These are phyloP conservation scores for Cladosporium sp. DNA, from an alignment of 2,329 filamentous ascomycete species.

Conservation along the genomic window DNA sequence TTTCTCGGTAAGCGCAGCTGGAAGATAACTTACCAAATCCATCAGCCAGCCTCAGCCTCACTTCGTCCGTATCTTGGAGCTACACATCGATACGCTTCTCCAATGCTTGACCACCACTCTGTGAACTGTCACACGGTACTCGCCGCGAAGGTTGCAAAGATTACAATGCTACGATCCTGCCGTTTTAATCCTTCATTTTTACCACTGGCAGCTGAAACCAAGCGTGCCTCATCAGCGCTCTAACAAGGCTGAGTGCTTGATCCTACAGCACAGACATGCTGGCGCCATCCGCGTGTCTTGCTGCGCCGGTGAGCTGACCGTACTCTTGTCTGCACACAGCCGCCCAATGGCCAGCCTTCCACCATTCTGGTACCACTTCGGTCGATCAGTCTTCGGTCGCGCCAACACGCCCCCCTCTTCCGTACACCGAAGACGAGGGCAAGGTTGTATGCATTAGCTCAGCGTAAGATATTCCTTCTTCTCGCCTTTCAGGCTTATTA, in stretches of 20 bases:
- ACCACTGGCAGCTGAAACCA: not conserved
- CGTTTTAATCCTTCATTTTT: not conserved
- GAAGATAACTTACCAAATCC: too few relatives aligned
- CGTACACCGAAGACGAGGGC: not conserved
- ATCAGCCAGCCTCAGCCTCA: too few relatives aligned
- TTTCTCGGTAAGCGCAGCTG: too few relatives aligned
- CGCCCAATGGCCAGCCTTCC: not conserved
- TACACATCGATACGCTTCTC: too few relatives aligned
- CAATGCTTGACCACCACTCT: not conserved
- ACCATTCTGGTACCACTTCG: not conserved
- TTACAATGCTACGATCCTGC: too few relatives aligned
- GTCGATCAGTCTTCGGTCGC: not conserved
- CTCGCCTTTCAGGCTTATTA: not conserved
- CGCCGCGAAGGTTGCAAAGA: too few relatives aligned
- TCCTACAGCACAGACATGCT: slow-evolving; percentile 1
- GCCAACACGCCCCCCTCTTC: not conserved
- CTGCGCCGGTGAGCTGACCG: slow-evolving; percentile 2
- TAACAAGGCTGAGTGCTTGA: slow-evolving; percentile 1
- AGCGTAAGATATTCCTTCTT: not conserved
- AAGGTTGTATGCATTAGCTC: slow-evolving; percentile 3
- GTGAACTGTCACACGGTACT: too few relatives aligned
- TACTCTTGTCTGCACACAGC: not conserved
- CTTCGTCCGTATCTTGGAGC: too few relatives aligned
- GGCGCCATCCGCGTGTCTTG: slow-evolving; percentile 1
- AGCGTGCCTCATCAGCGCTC: not conserved